phyloP scores from a whole-genome alignment of 164 flowering plant species.

The Annona squamosa region DNA sequence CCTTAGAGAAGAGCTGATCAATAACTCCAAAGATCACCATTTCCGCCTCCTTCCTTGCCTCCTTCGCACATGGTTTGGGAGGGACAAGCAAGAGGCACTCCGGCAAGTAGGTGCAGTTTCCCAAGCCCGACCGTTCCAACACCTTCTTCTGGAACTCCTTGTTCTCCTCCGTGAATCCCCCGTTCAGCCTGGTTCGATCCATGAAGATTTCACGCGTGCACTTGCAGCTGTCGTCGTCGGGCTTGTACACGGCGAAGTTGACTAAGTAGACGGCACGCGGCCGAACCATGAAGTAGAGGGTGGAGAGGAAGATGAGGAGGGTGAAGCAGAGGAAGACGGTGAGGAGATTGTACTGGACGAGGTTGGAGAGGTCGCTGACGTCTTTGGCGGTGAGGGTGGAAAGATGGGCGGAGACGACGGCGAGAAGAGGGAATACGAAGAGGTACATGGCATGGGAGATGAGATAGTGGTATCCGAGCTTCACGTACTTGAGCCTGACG shows the following conservation, averaged over 20 bases:
- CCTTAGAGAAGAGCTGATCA: constrained; percentile 55
- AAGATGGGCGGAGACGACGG: constrained; percentile 41
- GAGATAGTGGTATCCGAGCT: constrained; percentile 61
- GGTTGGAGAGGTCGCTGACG: constrained; percentile 43
- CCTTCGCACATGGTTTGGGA: constrained; percentile 64
- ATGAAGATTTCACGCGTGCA: constrained; percentile 59
- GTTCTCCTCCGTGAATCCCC: constrained; percentile 37
- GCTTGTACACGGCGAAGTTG: constrained; percentile 68
- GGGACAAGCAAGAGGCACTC: constrained; percentile 56
- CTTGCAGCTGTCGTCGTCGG: constrained; percentile 46
- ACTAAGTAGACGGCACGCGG: constrained; percentile 70
- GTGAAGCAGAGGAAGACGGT: constrained; percentile 44
- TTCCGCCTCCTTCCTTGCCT: constrained; percentile 67
- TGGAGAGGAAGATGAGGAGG: constrained; percentile 52
- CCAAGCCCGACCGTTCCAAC: constrained; percentile 61
- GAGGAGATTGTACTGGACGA: constrained; percentile 47
- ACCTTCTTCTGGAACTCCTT: constrained; percentile 58
- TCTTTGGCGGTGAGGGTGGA: constrained; percentile 53
- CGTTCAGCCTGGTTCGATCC: constrained; percentile 37
- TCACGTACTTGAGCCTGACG: constrained; percentile 51
- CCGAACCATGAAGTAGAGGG: constrained; percentile 63
- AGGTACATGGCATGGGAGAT: constrained; percentile 61
- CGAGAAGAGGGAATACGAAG: constrained; percentile 39
- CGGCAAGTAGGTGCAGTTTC: constrained; percentile 58
- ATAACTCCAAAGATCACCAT: constrained; percentile 66